Percentiles rank a stretch among this genome's conserved stretches.
phyloP scores from a whole-genome alignment of 805 yeast genomes.

The Lipomyces lipofer region DNA sequence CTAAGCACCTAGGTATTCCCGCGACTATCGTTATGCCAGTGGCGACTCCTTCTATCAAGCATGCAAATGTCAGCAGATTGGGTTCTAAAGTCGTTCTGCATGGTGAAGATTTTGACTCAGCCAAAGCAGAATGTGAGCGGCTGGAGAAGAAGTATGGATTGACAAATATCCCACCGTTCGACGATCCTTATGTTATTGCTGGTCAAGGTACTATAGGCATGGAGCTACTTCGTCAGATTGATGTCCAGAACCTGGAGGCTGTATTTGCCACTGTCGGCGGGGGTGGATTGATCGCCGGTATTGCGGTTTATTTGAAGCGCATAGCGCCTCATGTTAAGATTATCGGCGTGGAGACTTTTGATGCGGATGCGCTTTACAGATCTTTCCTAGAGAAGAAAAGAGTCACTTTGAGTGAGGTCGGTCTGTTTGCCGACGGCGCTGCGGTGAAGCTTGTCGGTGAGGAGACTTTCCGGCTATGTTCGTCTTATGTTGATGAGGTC shows the following conservation, averaged over 20 bases:
- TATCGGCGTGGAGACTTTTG: constrained; percentile 94
- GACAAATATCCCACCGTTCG: constrained; percentile 96
- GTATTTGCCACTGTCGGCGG: constrained; percentile 95
- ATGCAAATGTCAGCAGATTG: constrained; percentile 82
- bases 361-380: constrained; percentile 88
- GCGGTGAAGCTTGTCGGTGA: constrained; percentile 89
- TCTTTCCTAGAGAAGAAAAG: constrained; percentile 60
- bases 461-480: constrained; percentile 83
- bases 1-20: constrained; percentile 79
- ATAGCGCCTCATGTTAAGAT: constrained; percentile 96
- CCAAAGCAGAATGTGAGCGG: constrained; percentile 84
- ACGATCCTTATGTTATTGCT: constrained; percentile 96
- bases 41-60: constrained; percentile 94
- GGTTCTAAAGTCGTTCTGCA: constrained; percentile 92
- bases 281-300: constrained; percentile 92
- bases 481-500: constrained; percentile 83
- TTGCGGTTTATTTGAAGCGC: constrained; percentile 85
- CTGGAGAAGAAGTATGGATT: constrained; percentile 67
- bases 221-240: constrained; percentile 86
- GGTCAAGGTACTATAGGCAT: constrained; percentile 98
- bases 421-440: constrained; percentile 98
- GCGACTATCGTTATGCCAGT: constrained; percentile 98
- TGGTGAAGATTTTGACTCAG: constrained; percentile 95
- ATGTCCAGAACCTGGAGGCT: constrained; percentile 58
- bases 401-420: constrained; percentile 67